phyloP scores from a whole-genome alignment of 78 protist species.

The slime mould (Dictyostelium discoideum) region dicty_2.7 NC_007089.4:449001-449500 shows the following conservation, averaged over 20 bases:
- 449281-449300: not conserved
- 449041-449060: not conserved
- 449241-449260: not conserved
- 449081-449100: not conserved
- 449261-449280: not conserved
- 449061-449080: not conserved
- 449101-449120: not conserved
- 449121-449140: not conserved
- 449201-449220: not conserved
- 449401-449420: not conserved
- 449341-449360: not conserved
- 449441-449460: not conserved
- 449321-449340: not conserved
- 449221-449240: not conserved
- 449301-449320: not conserved
- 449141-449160: not conserved
- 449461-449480: not conserved
- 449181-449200: not conserved
- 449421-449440: not conserved
- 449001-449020: not conserved
- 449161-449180: not conserved
- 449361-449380: slow-evolving; percentile 1
- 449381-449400: not conserved
- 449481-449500: not conserved
- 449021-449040: not conserved